Evolutionary conservation across 495 filamentous ascomycete genomes (phyloP), one percentile per base, ranked within the genome.

Genomic region (Saxispiralis lemnorum): DNA sequence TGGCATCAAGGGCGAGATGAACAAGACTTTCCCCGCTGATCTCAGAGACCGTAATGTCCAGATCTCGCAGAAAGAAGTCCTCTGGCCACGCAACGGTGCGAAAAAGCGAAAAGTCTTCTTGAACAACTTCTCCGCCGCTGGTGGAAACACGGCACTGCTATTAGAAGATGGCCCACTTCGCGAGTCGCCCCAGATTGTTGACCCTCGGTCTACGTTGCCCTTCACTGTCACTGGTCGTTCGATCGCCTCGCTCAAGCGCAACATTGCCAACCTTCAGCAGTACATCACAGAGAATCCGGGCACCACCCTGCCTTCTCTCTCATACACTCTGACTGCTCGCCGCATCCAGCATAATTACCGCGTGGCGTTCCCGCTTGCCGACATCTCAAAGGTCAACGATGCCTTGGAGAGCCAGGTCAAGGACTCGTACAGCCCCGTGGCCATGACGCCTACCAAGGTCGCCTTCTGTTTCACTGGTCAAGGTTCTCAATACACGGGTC

Each of bases 1-100:
- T 44, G 84, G 84, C n/a, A 88, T 88, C 66, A 89, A 93, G 64
- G 73, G 67, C 7, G 73, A 72, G 59, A 72, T 89, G 68, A 74
- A 93, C 68, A 71, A 80, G 63, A 79, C 72, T 30, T 89, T 88
- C 64, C 83, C 84, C 0, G 73, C 71, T 19, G 79, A 88, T 55
- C 61, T 87, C 1, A 61, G 63, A 0, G 70, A 85, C 44, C 77
- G 83, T 19, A 83, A 83, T 44, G 80, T 88, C 28, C 76, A 87
- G 56, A 75, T 78, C 55, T 72, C 73, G 3, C 52, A 65, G 6
- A 63, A 69, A 50, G 63, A 68, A 16, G 76, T 75, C 3, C 71
- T 77, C 0, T 84, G 76, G 59, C 64, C 63, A 17, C 65, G 76
- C n/a, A 71, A 70, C 32, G 72, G 72, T 43, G 75, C 70, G 24